Base-by-base conservation (phyloP, 345 rosid genomes). In the Populus alba region DNA sequence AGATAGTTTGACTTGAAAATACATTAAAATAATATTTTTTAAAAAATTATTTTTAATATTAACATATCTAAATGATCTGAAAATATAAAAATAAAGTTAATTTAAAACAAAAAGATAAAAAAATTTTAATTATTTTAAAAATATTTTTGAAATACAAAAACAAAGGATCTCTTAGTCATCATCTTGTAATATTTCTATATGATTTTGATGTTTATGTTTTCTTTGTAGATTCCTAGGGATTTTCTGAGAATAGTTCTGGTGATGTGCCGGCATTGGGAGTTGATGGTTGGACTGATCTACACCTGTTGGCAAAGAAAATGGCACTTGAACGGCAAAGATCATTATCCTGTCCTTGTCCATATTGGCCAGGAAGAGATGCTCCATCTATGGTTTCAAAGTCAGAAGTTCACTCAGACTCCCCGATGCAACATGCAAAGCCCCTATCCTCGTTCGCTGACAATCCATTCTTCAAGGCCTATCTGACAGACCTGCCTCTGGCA, bases 321-420 rank as follows among this genome's bases (percentile, higher is more conserved):
- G 83, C 91, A 38, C 91, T 94, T 70, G 99, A 94, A 71, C 88
- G 83, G 70, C 99, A 93, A 87, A 89, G 89, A 81, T 82, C 94
- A 57, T 68, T 88, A 61, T 81, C 92, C 6, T 86, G 81, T 85
- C 80, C 85, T n/a, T 87, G 84, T 82, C 78, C 90, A 20, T 87
- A 82, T 82, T 89, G 95, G 93, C 87, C 88, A 2, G 97, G 93
- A 69, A 86, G 92, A 80, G 99, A 96, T 83, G 85, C 87, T 77
- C 81, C 87, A 71, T 62, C 92, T 51, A 59, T 88, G 76, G 88
- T 86, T 79, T 83, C 97, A 71, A 88, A 87, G 77, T 70, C 95
- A 35, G 97, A 90, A 76, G 80, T 86, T 79, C 79, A 88, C 66
- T 84, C 88, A 29, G 91, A 85, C 31, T 61, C 89, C 71, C 35